Percentiles rank a stretch among this genome's conserved stretches.
Conservation (phyloP, 2,329 filamentous ascomycete genomes). For the Trichoderma cornu-damae region DNA sequence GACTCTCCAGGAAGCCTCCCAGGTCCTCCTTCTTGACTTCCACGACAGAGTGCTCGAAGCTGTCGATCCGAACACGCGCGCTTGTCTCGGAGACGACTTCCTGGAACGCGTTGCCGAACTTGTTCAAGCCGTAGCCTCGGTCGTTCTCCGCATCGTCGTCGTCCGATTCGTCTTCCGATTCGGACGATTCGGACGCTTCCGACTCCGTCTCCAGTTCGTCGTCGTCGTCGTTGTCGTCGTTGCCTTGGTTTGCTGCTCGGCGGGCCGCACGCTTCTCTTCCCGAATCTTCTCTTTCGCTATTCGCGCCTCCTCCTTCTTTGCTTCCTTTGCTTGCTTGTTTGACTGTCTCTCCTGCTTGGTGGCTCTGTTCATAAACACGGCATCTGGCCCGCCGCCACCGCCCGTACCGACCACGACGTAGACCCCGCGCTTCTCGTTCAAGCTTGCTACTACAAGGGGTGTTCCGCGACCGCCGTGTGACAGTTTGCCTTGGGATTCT, state of each 20-base stretch:
- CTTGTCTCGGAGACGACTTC: slow-evolving; percentile 90
- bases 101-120: slow-evolving; percentile 92
- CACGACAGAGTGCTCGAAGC: slow-evolving; percentile 94
- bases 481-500: slow-evolving; percentile 64
- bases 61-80: slow-evolving; percentile 84
- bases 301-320: slow-evolving; percentile 53
- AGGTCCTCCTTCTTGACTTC: slow-evolving; percentile 97
- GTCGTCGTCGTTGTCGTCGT: slow-evolving; percentile 43
- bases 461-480: slow-evolving; percentile 65
- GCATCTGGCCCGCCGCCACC: slow-evolving; percentile 74
- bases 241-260: slow-evolving; percentile 43
- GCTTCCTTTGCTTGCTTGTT: slow-evolving; percentile 60
- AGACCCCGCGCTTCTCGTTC: slow-evolving; percentile 80
- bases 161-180: slow-evolving; percentile 45
- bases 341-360: slow-evolving; percentile 56
- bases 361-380: slow-evolving; percentile 62
- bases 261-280: slow-evolving; percentile 58
- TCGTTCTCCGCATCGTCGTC: slow-evolving; percentile 49
- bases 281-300: slow-evolving; percentile 52
- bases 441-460: slow-evolving; percentile 87
- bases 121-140: slow-evolving; percentile 72
- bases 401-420: slow-evolving; percentile 88
- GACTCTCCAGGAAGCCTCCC: slow-evolving; percentile 78
- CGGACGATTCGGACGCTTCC: slow-evolving; percentile 38
- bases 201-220: slow-evolving; percentile 46